phyloP scores from a whole-genome alignment of 495 filamentous ascomycete species.

The Neurospora sublineolata region DNA sequence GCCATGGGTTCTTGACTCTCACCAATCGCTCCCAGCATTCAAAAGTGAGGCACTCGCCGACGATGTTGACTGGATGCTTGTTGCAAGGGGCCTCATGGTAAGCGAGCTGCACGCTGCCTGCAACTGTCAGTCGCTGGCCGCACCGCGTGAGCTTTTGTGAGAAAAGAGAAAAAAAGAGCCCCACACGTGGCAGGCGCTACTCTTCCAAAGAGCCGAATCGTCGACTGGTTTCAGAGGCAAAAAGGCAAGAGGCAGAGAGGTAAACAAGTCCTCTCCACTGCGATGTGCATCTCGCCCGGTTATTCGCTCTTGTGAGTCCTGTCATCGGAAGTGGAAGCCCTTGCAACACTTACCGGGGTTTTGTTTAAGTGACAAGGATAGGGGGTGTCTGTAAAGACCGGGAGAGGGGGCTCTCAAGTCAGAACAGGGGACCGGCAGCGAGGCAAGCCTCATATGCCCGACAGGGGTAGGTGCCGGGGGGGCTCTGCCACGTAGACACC shows the following conservation, averaged over 20 bases:
- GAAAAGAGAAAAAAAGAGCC: not conserved
- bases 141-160: not conserved
- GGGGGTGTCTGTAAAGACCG: not conserved
- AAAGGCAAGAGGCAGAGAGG: not conserved
- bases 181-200: not conserved
- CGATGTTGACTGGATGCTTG: not conserved
- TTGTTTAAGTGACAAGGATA: not conserved
- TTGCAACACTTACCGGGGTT: not conserved
- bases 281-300: not conserved
- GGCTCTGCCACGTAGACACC: not conserved
- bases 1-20: not conserved
- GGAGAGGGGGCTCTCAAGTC: not conserved
- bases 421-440: not conserved
- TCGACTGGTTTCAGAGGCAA: not conserved
- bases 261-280: not conserved
- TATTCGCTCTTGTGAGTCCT: not conserved
- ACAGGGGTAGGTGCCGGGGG: not conserved
- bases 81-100: not conserved
- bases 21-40: not conserved
- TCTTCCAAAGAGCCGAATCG: not conserved
- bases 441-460: not conserved
- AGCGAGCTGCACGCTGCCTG: not conserved
- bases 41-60: not conserved
- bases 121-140: not conserved
- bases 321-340: not conserved